phyloP scores from a whole-genome alignment of 129 eudicot genomes.

The Helianthus annuus region HanXRQr2.0-SUNRISE NC_035436.2:202057551-202058050 shows the following conservation, averaged over 20 bases:
- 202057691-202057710: constrained; percentile 15
- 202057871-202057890: too few relatives aligned
- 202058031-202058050: not conserved
- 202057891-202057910: too few relatives aligned
- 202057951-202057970: not conserved
- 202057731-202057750: constrained; percentile 28
- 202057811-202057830: not conserved
- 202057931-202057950: too few relatives aligned
- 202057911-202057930: too few relatives aligned
- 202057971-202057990: not conserved
- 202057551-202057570: constrained; percentile 8
- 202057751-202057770: not conserved
- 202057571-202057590: constrained; percentile 22
- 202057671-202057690: constrained; percentile 17
- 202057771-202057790: not conserved
- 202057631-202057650: constrained; percentile 21
- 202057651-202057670: constrained; percentile 26
- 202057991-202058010: not conserved
- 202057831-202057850: not conserved
- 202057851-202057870: not conserved
- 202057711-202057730: not conserved
- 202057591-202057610: constrained; percentile 22
- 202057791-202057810: not conserved
- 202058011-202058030: not conserved
- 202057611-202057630: constrained; percentile 32